Conservation (phyloP, 2,329 filamentous ascomycete species). For the Cladobotryum protrusum region DNA sequence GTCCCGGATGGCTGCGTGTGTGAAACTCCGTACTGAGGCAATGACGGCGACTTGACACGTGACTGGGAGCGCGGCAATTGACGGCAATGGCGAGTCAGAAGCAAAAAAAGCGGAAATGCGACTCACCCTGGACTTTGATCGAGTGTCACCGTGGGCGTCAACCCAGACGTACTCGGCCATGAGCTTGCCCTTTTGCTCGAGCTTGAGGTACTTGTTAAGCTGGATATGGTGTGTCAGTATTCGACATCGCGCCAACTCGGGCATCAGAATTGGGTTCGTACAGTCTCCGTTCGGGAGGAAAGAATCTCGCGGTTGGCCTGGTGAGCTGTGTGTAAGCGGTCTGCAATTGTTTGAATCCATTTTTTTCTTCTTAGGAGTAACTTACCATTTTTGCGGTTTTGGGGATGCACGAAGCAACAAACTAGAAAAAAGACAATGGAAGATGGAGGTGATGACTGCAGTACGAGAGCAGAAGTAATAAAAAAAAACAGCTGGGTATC, state of each 20-base stretch:
- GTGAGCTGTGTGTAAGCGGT: no score
- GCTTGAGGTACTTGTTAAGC: slow-evolving; percentile 86
- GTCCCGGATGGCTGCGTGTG: no score
- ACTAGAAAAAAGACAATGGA: no score
- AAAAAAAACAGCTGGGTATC: no score
- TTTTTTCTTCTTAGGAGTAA: no score
- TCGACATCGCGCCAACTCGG: neutral
- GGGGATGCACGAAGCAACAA: no score
- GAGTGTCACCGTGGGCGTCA: slow-evolving; percentile 72
- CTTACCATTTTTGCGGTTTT: no score
- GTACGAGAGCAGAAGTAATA: no score
- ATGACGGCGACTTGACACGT: neutral
- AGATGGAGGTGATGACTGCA: no score
- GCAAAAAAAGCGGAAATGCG: slow-evolving; percentile 2
- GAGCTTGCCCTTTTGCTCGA: slow-evolving; percentile 81
- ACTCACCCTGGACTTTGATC: slow-evolving; percentile 94
- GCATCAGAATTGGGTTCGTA: slow-evolving; percentile 16
- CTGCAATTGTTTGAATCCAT: no score
- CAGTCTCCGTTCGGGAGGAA: slow-evolving; percentile 28
- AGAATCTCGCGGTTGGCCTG: slow-evolving; percentile 24
- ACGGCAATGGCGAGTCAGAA: neutral
- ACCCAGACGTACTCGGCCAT: slow-evolving; percentile 99
- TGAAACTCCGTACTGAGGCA: neutral
- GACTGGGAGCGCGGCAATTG: neutral
- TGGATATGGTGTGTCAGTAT: slow-evolving; percentile 33